Evolutionary conservation across 169 alveolate species (phyloP), one percentile per base, ranked within the genome.

Genomic region (Eimeria falciformis): DNA sequence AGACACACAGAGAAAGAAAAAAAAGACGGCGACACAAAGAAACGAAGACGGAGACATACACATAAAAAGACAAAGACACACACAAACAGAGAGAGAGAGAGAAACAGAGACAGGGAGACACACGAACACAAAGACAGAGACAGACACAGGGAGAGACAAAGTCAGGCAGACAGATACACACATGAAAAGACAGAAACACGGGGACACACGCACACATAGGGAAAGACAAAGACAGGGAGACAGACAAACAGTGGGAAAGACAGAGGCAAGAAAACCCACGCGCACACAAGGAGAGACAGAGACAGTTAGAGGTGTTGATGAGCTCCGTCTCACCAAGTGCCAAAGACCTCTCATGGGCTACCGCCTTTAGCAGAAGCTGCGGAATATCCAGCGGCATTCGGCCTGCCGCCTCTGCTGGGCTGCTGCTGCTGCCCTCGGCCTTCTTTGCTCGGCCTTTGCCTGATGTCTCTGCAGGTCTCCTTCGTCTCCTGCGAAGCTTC

Each of bases 281-380:
- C 25, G 75, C 6, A 65, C 21, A 65, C 6, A 65, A 5, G 29
- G 17, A 65, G 7, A 65, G 14, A 23, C 75, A 65, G 75, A 6
- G 40, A 58, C 12, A 58, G 0, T 11, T n/a, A n/a, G n/a, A n/a
- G n/a, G n/a, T n/a, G n/a, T n/a, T n/a, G n/a, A n/a, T n/a, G n/a
- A n/a, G n/a, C n/a, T n/a, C 3, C 75, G 3, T 21, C 82, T 71
- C n/a, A 71, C 82, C 82, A 18, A 37, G 18, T 0, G 82, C 82
- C 11, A 71, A 53, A 23, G 82, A 71, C 46, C 82, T 5, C 82
- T 71, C 82, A 53, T 71, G 82, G 5, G 82, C 82, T 23, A 71
- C 55, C 82, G 37, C n/a, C 14, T 29, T 21, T 53, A 71, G 55
- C 82, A 71, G 53, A 37, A 18, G 82, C 6, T 25, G 29, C 11